Evolutionary conservation across 176 grass and related monocot species (phyloP).

Genomic region (Tuctoria greenei): DNA sequence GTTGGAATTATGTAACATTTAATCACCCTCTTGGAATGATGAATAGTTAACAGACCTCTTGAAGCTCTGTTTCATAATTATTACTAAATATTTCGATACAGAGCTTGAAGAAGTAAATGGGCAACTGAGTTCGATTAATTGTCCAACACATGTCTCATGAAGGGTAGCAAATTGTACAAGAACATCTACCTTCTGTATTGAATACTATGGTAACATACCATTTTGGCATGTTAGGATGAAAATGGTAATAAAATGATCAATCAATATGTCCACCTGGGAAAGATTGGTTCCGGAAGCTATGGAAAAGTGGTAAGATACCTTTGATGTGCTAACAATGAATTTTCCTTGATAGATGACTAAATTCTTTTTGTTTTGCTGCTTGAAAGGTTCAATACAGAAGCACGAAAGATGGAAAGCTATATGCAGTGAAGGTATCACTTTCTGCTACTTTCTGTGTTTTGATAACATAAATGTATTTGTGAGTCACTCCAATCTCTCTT

Average conservation of each 20-base stretch:
- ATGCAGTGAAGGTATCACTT: constrained; percentile 78
- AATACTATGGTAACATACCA: not conserved
- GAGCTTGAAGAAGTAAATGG: not conserved
- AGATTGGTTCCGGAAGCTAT: constrained; percentile 86
- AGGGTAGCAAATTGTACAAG: not conserved
- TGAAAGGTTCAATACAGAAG: constrained; percentile 72
- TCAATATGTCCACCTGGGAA: constrained; percentile 71
- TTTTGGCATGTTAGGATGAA: constrained; percentile 59
- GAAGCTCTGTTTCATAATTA: not conserved
- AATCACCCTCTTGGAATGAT: not conserved
- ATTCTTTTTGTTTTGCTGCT: not conserved
- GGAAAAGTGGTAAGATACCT: constrained; percentile 82
- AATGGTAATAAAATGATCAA: constrained; percentile 83
- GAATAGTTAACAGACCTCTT: not conserved
- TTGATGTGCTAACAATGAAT: constrained; percentile 20
- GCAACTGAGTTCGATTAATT: constrained; percentile 5
- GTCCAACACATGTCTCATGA: not conserved
- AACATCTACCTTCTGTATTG: constrained; percentile 7
- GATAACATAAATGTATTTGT: too few relatives aligned
- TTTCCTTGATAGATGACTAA: constrained; percentile 13
- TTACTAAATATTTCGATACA: too few relatives aligned
- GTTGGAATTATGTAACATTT: not conserved
- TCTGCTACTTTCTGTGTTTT: not conserved
- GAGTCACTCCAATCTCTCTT: too few relatives aligned
- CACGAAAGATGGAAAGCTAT: constrained; percentile 65